These are phyloP conservation scores for Amoebophrya sp. DNA, from an alignment of 169 alveolate genomes.

Conservation along the genomic window DNA sequence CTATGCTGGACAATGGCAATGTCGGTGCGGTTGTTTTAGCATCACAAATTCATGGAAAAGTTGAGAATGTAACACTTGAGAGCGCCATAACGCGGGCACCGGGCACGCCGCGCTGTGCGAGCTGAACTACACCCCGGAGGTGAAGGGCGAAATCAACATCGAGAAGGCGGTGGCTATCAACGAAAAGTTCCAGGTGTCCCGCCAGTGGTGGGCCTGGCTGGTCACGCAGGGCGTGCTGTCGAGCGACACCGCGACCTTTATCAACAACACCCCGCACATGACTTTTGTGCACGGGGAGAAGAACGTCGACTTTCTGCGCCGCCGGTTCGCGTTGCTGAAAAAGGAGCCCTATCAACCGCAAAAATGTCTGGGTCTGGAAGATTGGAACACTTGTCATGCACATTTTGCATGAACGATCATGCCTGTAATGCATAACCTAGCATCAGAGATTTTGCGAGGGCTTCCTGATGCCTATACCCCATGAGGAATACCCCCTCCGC, in stretches of 20 bases:
- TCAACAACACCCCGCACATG: slow-evolving; percentile 38
- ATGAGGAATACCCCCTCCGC: too few relatives aligned
- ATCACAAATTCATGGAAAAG: too few relatives aligned
- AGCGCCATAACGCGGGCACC: neutral
- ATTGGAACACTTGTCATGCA: too few relatives aligned
- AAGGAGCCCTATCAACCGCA: too few relatives aligned
- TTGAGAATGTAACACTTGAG: too few relatives aligned
- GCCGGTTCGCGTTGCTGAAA: neutral
- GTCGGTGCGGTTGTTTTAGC: too few relatives aligned
- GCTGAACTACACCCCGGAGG: slow-evolving; percentile 49
- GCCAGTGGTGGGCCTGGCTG: slow-evolving; percentile 47
- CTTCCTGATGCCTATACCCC: too few relatives aligned
- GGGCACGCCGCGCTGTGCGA: slow-evolving; percentile 48
- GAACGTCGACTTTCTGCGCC: neutral
- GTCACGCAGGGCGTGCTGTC: neutral
- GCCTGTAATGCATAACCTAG: too few relatives aligned
- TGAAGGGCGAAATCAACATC: neutral
- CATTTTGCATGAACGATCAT: too few relatives aligned
- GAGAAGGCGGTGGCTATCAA: slow-evolving; percentile 33
- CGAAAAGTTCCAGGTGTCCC: slow-evolving; percentile 45
- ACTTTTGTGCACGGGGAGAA: slow-evolving; percentile 42
- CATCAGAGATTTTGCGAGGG: too few relatives aligned
- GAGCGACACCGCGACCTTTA: neutral
- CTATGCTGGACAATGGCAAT: too few relatives aligned
- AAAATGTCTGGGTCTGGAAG: too few relatives aligned